Conservation (phyloP, 2,329 filamentous ascomycete genomes). For the Graphilbum ipis-grandicollis region DNA sequence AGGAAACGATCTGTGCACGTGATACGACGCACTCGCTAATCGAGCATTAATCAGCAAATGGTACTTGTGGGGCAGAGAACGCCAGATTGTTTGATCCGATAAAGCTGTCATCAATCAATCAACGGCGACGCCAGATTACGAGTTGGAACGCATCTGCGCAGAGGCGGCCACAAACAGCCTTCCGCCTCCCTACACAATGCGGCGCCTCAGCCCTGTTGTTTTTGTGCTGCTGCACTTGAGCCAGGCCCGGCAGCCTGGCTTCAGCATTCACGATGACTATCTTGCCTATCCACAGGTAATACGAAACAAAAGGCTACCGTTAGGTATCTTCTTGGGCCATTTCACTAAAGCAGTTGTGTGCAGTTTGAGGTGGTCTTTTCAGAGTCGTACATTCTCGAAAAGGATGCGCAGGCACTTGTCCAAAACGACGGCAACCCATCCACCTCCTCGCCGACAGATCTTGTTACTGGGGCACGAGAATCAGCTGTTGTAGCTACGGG, state of each 20-base stretch:
- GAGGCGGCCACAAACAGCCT: background rate
- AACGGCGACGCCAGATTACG: no score
- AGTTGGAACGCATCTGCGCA: no score
- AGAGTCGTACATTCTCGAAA: conserved; percentile 52
- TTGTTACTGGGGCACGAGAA: conserved; percentile 18
- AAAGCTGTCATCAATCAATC: background rate
- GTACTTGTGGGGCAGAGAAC: no score
- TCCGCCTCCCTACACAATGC: conserved; percentile 26
- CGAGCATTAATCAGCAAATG: no score
- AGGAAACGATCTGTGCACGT: no score
- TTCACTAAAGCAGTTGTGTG: background rate
- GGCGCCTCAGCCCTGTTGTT: conserved; percentile 27
- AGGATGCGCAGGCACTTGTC: conserved; percentile 36
- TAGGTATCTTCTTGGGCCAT: no score
- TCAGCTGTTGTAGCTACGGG: no score
- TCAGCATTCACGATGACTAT: conserved; percentile 79
- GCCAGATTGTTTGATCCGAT: no score
- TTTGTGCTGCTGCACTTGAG: conserved; percentile 27
- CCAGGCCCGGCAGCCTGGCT: conserved; percentile 35
- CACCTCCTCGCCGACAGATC: conserved; percentile 19
- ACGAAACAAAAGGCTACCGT: no score
- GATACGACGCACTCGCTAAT: no score
- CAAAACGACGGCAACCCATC: background rate
- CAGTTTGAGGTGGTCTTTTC: conserved; percentile 72
- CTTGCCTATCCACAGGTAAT: conserved; percentile 80